phyloP scores from a whole-genome alignment of 805 yeast genomes.

The Monosporozyma servazzii region DNA sequence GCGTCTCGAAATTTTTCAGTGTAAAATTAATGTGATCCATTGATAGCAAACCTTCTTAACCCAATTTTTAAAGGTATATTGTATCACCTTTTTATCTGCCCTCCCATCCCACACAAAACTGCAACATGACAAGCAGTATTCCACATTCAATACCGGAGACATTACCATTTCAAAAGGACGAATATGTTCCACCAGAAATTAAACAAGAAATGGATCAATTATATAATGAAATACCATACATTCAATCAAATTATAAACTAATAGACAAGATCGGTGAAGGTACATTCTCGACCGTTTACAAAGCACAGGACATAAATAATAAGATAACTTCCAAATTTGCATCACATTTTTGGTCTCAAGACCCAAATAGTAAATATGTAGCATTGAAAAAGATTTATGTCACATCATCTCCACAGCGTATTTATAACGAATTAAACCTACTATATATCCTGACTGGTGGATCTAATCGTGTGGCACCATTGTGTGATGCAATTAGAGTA shows the following conservation, averaged over 20 bases:
- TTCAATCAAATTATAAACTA: conserved; percentile 34
- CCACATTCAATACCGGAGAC: conserved; percentile 23
- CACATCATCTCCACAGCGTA: conserved; percentile 88
- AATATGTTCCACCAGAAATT: conserved; percentile 40
- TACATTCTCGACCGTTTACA: conserved; percentile 68
- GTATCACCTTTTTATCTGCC: too few relatives aligned
- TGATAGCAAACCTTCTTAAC: neutral
- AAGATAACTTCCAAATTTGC: conserved; percentile 21
- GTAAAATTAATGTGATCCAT: neutral
- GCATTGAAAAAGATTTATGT: conserved; percentile 92
- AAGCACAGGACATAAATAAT: conserved; percentile 39
- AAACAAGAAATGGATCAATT: conserved; percentile 49
- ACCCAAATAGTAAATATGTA: conserved; percentile 41
- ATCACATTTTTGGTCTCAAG: conserved; percentile 29
- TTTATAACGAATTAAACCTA: conserved; percentile 76
- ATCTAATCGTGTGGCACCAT: conserved; percentile 71
- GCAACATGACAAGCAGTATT: neutral
- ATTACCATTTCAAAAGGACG: neutral
- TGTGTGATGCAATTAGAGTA: conserved; percentile 76
- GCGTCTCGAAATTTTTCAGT: neutral
- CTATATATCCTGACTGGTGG: conserved; percentile 64
- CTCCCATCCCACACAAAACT: too few relatives aligned
- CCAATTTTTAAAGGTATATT: too few relatives aligned
- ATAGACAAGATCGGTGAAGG: conserved; percentile 65
- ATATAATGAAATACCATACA: conserved; percentile 44